Evolutionary conservation across 441 rosid species (phyloP), one percentile per base, ranked within the genome.

Genomic region (Corymbia calophylla): DNA sequence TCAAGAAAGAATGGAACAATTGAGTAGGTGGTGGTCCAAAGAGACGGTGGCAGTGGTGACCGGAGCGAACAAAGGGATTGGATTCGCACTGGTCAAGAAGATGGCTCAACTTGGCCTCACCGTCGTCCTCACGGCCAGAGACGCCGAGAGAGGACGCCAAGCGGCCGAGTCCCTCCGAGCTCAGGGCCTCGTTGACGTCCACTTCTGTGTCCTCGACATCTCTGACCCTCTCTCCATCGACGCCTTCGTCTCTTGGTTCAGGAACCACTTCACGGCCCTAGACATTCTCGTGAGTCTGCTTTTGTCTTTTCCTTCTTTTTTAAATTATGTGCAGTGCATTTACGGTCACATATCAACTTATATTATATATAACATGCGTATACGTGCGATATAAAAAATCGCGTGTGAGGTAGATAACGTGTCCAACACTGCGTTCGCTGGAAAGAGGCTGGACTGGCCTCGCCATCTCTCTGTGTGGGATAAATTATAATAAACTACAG

Each of bases 61-160:
- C 10, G 99, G 99, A 92, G 97, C 96, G 3, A 97, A 96, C 93
- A 96, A 92, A 87, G 99, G 99, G 87, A 97, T 97, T 44, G 98
- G 99, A 54, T 95, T 91, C 64, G 95, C 95, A n/a, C 44, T 96
- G 80, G 99, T 94, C 92, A 96, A 95, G 92, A 90, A 92, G 88
- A 92, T 97, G 35, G 93, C 98, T 29, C 93, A 95, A 81, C 53
- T 88, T 27, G 99, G 99, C 12, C 64, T 97, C 31, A 95, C 94
- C 5, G 99, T 97, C 25, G 87, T 97, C 11, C 92, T 95, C 88
- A 96, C 99, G 10, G 97, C 98, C 5, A 93, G 99, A 91, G 96
- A 97, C 87, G 77, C 32, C 3, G 91, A 91, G 62, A 96, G 91
- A 87, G 99, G 98, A 14, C 27, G 27, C 49, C 89, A 70, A 27